Evolutionary conservation across 306 rosid genomes (phyloP), one percentile per base, ranked within the genome.

Genomic region (Cicer judaicum): DNA sequence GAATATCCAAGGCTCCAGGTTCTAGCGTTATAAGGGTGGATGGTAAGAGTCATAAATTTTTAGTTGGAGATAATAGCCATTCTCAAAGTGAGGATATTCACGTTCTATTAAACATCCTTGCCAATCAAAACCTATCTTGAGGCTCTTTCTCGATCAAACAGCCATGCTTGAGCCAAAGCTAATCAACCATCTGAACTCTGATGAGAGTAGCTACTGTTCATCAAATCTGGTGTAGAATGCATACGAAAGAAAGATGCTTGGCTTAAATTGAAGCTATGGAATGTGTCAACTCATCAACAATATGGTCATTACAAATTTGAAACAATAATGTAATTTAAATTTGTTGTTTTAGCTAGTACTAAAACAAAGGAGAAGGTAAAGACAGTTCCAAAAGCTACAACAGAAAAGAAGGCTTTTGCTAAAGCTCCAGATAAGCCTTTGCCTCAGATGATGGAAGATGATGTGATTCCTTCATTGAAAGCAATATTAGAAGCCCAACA

Each of bases 371-470:
- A 87, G 76, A 88, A 87, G 66, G 89, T 67, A 53, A 89, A 87
- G 60, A 77, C 82, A 72, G 80, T 85, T 44, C 78, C 81, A 53
- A 87, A 87, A 78, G 77, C 84, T 67, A 87, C 87, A 73, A 70
- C 89, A 38, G 85, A 76, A n/a, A 93, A 88, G 86, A 91, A 84
- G 71, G 79, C 92, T 68, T 81, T 92, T 2, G 93, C 93, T 16
- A 94, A 94, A 88, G 93, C 89, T 9, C 83, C 88, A 16, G 75
- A 7, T 15, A 90, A 94, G 90, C 79, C 92, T 15, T 81, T 92
- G 61, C 96, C 96, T 40, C 85, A 88, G 82, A 80, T 92, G 93
- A 94, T 94, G 97, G 91, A 84, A 69, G 99, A 92, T 76, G 99
- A 94, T 62, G 89, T 94, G 49, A 94, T 94, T 73, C 97, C 99